These are phyloP conservation scores for Barnettozyma californica DNA, from an alignment of 805 yeast genomes.

Conservation along the genomic window DNA sequence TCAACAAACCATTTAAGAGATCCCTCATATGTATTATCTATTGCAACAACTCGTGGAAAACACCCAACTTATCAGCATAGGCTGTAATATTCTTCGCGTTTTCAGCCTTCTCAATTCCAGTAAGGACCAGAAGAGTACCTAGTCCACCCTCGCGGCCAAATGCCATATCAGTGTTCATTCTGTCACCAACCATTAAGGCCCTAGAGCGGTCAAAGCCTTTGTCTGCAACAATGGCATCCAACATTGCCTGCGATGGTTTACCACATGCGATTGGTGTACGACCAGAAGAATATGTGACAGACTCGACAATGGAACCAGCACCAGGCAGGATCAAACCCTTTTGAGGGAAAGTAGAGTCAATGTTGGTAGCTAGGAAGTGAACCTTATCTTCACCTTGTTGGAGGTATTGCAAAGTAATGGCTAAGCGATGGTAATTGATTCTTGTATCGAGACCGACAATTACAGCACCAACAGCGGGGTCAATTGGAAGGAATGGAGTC, in stretches of 20 bases:
- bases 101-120: conserved; percentile 83
- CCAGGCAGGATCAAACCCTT: conserved; percentile 87
- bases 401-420: conserved; percentile 77
- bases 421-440: conserved; percentile 76
- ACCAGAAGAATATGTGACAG: conserved; percentile 70
- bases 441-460: conserved; percentile 79
- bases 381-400: conserved; percentile 44
- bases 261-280: conserved; percentile 88
- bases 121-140: conserved; percentile 80
- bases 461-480: conserved; percentile 78
- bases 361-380: conserved; percentile 86
- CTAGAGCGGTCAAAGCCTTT: conserved; percentile 48
- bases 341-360: conserved; percentile 91
- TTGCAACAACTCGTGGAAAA: conserved; percentile 54
- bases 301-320: conserved; percentile 86
- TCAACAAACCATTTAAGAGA: background rate
- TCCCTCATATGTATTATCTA: background rate
- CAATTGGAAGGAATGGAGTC: conserved; percentile 51
- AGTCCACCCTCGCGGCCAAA: conserved; percentile 87
- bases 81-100: conserved; percentile 52
- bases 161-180: conserved; percentile 90
- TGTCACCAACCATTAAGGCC: conserved; percentile 92
- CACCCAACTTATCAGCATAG: conserved; percentile 55
- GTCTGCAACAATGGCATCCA: conserved; percentile 74
- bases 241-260: conserved; percentile 85